Conservation (phyloP, 495 filamentous ascomycete genomes). For the Talaromyces stipitatus region DNA sequence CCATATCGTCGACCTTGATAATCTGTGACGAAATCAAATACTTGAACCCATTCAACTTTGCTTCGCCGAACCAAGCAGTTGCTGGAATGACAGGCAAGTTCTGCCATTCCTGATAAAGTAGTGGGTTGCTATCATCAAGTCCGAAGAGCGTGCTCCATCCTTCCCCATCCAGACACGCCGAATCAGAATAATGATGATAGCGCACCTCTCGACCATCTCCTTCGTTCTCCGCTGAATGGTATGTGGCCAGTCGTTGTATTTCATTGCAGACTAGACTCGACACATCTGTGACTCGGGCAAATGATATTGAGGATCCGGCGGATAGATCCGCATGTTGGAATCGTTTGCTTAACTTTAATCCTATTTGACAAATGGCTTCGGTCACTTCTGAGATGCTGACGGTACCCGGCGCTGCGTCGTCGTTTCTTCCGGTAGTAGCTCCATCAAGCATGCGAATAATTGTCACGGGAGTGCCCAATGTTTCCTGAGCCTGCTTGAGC, state of each 20-base stretch:
- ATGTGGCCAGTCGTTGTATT: neutral
- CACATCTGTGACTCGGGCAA: neutral
- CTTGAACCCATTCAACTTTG: neutral
- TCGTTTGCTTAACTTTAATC: neutral
- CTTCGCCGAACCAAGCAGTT: neutral
- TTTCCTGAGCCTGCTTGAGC: no score
- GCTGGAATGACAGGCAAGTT: neutral
- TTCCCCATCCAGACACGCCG: neutral
- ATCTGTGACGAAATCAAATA: neutral
- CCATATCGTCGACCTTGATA: neutral
- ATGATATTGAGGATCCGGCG: neutral
- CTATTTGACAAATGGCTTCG: neutral
- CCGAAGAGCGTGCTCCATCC: neutral
- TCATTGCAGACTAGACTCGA: neutral
- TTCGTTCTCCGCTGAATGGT: neutral
- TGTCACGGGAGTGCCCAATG: no score
- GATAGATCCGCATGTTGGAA: neutral
- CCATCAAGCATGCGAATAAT: no score
- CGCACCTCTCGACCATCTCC: neutral
- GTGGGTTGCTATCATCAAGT: neutral
- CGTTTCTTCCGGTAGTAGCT: no score
- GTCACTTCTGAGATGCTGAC: no score
- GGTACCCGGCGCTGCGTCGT: no score
- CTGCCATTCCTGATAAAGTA: neutral
- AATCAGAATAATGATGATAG: neutral